These are phyloP conservation scores for Talaromyces wortmannii DNA, from an alignment of 495 filamentous ascomycete genomes.

Conservation along the genomic window DNA sequence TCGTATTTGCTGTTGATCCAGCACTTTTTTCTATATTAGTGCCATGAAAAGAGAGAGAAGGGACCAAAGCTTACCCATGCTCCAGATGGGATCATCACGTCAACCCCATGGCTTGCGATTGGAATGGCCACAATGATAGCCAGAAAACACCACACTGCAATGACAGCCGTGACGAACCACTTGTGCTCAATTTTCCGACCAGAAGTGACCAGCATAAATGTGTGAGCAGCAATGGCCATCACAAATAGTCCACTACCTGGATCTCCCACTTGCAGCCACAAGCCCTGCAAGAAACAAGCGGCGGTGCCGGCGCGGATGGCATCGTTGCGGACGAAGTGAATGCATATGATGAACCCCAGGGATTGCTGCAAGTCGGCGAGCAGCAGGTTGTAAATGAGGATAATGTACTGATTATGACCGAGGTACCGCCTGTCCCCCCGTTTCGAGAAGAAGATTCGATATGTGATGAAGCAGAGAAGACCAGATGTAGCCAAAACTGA, in stretches of 20 bases:
- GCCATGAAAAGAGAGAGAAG: not conserved
- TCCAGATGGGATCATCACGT: constrained; percentile 55
- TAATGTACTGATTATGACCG: constrained; percentile 58
- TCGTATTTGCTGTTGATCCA: constrained; percentile 59
- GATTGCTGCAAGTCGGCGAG: constrained; percentile 67
- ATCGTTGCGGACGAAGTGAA: constrained; percentile 47
- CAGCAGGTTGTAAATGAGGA: constrained; percentile 68
- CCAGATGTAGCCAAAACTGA: constrained; percentile 48
- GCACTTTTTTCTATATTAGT: constrained; percentile 46
- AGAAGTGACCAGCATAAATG: constrained; percentile 56
- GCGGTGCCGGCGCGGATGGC: constrained; percentile 46
- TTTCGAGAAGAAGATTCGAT: constrained; percentile 51
- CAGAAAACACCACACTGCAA: constrained; percentile 52
- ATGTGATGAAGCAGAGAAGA: constrained; percentile 48
- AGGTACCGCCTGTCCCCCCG: constrained; percentile 34
- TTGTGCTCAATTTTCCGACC: constrained; percentile 48
- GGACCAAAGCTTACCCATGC: constrained; percentile 49
- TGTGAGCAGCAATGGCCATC: constrained; percentile 59
- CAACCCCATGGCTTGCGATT: constrained; percentile 41
- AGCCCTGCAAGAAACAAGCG: constrained; percentile 63
- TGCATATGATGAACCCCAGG: constrained; percentile 58
- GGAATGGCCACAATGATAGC: constrained; percentile 51
- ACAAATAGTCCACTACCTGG: constrained; percentile 64
- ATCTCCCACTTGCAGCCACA: constrained; percentile 64
- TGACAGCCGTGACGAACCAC: constrained; percentile 42